Evolutionary conservation across 75 land plant species (phyloP).

Genomic region (Adiantum capillusveneris): DNA sequence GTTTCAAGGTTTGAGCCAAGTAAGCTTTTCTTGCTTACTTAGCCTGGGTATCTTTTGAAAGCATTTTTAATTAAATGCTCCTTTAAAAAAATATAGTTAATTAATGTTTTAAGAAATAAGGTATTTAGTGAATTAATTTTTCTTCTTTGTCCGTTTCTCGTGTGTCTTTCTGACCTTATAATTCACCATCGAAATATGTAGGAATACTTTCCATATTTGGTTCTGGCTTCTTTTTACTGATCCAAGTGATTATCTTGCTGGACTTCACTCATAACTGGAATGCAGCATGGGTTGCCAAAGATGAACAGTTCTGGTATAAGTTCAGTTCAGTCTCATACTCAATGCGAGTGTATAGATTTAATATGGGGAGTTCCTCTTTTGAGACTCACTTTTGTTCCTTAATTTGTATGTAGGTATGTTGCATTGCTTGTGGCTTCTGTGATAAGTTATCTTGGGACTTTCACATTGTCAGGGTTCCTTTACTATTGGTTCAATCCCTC

Average conservation of each 20-base stretch:
- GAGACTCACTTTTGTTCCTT: neutral
- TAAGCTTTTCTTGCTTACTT: too few species aligned
- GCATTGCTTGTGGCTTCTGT: slow-evolving; percentile 63
- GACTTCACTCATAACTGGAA: slow-evolving; percentile 90
- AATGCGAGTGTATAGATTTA: neutral
- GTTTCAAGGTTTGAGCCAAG: too few species aligned
- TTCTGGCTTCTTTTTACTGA: slow-evolving; percentile 77
- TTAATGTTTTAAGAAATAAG: too few species aligned
- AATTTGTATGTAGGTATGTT: slow-evolving; percentile 41
- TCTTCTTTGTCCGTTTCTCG: too few species aligned
- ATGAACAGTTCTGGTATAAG: slow-evolving; percentile 84
- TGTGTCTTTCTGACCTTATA: too few species aligned
- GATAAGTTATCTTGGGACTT: slow-evolving; percentile 63
- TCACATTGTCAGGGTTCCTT: slow-evolving; percentile 54
- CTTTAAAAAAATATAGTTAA: too few species aligned
- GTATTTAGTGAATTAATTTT: too few species aligned
- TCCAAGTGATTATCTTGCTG: slow-evolving; percentile 83
- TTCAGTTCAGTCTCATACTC: neutral
- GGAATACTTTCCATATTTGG: slow-evolving; percentile 77
- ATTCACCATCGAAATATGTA: too few species aligned
- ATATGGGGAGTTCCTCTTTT: too few species aligned
- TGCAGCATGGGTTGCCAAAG: slow-evolving; percentile 93
- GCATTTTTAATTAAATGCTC: too few species aligned
- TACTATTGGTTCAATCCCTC: slow-evolving; percentile 97
- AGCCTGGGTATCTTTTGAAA: too few species aligned